These are phyloP conservation scores for Alternaria novae-zelandiae DNA, from an alignment of 2,329 filamentous ascomycete species.

Conservation along the genomic window DNA sequence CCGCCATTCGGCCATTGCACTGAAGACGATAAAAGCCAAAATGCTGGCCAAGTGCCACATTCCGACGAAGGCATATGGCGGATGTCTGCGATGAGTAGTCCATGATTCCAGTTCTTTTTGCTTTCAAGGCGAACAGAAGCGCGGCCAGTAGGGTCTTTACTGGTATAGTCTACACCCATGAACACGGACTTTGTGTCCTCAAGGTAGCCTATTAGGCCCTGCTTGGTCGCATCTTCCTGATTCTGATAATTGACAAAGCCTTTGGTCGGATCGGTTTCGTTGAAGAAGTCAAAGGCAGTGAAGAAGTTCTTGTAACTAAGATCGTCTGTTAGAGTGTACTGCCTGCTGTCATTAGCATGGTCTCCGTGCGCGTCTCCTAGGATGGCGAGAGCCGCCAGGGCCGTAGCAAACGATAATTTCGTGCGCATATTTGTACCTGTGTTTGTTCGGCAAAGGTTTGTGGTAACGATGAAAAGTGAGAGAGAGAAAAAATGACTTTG, in stretches of 20 bases:
- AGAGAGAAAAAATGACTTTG: background rate
- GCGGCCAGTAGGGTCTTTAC: slow-evolving; percentile 32
- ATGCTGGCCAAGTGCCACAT: slow-evolving; percentile 45
- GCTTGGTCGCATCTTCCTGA: slow-evolving; percentile 14
- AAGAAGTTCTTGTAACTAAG: slow-evolving; percentile 44
- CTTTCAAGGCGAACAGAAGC: slow-evolving; percentile 39
- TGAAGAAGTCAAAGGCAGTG: slow-evolving; percentile 39
- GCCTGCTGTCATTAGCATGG: background rate
- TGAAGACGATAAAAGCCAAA: slow-evolving; percentile 38
- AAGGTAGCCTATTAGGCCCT: slow-evolving; percentile 27
- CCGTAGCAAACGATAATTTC: background rate
- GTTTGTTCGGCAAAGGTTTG: background rate
- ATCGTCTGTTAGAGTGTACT: slow-evolving; percentile 36
- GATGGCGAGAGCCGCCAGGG: slow-evolving; percentile 15
- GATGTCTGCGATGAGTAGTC: slow-evolving; percentile 43
- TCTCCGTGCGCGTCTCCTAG: slow-evolving; percentile 7
- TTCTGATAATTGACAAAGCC: slow-evolving; percentile 42
- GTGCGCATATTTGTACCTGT: background rate
- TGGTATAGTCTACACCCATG: slow-evolving; percentile 53
- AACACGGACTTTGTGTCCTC: slow-evolving; percentile 29
- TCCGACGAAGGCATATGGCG: slow-evolving; percentile 42
- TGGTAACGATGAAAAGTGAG: background rate
- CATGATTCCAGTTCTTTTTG: slow-evolving; percentile 39
- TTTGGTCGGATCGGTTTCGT: slow-evolving; percentile 33
- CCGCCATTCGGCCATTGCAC: slow-evolving; percentile 42